Evolutionary conservation across 306 rosid species (phyloP), one percentile per base, ranked within the genome.

Genomic region (Trifolium repens): DNA sequence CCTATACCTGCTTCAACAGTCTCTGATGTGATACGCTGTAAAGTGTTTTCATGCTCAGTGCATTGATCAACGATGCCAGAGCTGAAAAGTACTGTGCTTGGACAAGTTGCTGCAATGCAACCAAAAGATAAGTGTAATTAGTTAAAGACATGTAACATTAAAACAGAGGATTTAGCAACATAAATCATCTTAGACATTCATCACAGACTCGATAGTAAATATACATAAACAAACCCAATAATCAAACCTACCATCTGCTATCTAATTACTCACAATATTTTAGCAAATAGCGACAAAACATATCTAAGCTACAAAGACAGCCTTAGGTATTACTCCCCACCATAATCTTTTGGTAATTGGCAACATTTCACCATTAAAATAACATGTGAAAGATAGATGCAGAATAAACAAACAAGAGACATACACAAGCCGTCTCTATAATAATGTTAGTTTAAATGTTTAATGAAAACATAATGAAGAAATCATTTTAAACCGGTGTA

Each of bases 31-130:
- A 89, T 87, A 76, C 79, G 64, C 76, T 87, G 93, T 78, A 79
- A 61, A 78, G 79, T 71, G 74, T 89, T 90, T 19, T 91, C 87
- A 22, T 65, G 89, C 84, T 67, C 81, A n/a, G 62, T 64, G 79
- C 88, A 87, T 69, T 89, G 86, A 74, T 91, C 89, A 68, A 82
- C 86, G 5, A 85, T 83, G 59, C 87, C 88, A 72, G 80, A 81
- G 83, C 91, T 78, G 70, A 90, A 89, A 49, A 46, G 84, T 75
- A 88, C 47, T 13, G 89, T 69, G 39, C 79, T 81, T 43, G 82
- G 82, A 57, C 30, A 69, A 54, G 84, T 67, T 80, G 77, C 98
- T 91, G 91, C 77, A 76, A 78, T 91, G 91, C 77, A 76, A 78
- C 69, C 81, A 67, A 77, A 71, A 82, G 61, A 81, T 64, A 58